Conservation (phyloP, 768 basidiomycete species). For the Saitozyma podzolica region DNA sequence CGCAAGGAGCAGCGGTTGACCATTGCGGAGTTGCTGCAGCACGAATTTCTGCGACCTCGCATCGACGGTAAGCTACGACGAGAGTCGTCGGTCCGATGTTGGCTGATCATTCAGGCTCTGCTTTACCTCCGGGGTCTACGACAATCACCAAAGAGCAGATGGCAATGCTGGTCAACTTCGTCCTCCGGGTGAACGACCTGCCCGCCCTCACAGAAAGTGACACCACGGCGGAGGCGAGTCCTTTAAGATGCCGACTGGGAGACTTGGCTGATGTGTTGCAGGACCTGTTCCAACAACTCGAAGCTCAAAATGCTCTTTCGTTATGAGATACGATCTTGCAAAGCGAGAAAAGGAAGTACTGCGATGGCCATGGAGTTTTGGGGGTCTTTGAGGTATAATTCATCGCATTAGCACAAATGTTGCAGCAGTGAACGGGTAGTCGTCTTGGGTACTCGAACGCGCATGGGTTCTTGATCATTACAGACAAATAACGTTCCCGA, state of each 20-base stretch:
- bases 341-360: background rate
- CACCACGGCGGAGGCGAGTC: slow-evolving; percentile 30
- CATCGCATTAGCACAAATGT: too few relatives aligned
- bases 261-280: slow-evolving; percentile 5
- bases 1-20: slow-evolving; percentile 79
- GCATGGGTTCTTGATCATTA: too few relatives aligned
- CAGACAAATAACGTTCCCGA: too few relatives aligned
- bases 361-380: background rate
- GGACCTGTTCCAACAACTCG: slow-evolving; percentile 43
- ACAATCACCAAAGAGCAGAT: slow-evolving; percentile 41
- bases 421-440: too few relatives aligned
- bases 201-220: slow-evolving; percentile 20
- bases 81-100: background rate
- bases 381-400: background rate
- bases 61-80: background rate
- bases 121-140: slow-evolving; percentile 32
- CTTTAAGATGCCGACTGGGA: background rate
- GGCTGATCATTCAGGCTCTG: slow-evolving; percentile 6
- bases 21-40: slow-evolving; percentile 79
- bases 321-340: background rate
- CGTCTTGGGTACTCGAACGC: too few relatives aligned
- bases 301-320: slow-evolving; percentile 32
- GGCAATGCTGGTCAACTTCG: slow-evolving; percentile 38
- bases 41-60: slow-evolving; percentile 66
- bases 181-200: slow-evolving; percentile 24